Conservation (phyloP, 2,329 filamentous ascomycete species). For the Ophiognomonia clavigignenti-juglandacearum region DNA sequence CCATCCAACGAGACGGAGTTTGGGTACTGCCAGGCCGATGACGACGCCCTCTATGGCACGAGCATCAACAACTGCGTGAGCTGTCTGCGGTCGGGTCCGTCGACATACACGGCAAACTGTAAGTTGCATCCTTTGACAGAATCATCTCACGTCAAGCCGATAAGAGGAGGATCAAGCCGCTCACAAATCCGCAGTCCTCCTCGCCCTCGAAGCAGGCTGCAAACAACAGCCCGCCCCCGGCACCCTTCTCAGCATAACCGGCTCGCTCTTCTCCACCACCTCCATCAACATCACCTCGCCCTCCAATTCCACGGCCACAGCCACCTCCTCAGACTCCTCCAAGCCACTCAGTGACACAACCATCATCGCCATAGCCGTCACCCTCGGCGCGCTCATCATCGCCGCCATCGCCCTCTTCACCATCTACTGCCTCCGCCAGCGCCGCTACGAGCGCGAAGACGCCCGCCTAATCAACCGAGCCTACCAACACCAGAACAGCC, state of each 20-base stretch:
- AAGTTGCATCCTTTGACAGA: no score
- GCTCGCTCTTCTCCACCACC: conserved; percentile 34
- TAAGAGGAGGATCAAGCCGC: not conserved
- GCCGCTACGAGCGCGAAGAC: conserved; percentile 27
- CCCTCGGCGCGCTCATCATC: conserved; percentile 37
- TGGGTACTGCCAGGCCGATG: conserved; percentile 39
- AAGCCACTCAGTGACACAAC: conserved; percentile 36
- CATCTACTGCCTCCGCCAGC: conserved; percentile 43
- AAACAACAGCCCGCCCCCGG: conserved; percentile 37
- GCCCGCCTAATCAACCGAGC: conserved; percentile 6
- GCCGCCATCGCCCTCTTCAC: conserved; percentile 38
- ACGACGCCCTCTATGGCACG: conserved; percentile 26
- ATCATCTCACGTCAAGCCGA: no score
- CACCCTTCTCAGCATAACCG: conserved; percentile 33
- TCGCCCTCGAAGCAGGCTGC: conserved; percentile 43
- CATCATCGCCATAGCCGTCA: conserved; percentile 50
- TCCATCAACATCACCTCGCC: conserved; percentile 36
- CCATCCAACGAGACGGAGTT: conserved; percentile 32
- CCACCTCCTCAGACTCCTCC: conserved; percentile 18
- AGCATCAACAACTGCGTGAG: conserved; percentile 33
- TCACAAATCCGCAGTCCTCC: conserved; percentile 34
- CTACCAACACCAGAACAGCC: not conserved
- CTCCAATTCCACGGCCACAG: conserved; percentile 21
- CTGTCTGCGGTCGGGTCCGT: conserved; percentile 36
- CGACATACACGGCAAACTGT: conserved; percentile 45